phyloP scores from a whole-genome alignment of 2,329 filamentous ascomycete genomes.

The Apiospora kogelbergensis region DNA sequence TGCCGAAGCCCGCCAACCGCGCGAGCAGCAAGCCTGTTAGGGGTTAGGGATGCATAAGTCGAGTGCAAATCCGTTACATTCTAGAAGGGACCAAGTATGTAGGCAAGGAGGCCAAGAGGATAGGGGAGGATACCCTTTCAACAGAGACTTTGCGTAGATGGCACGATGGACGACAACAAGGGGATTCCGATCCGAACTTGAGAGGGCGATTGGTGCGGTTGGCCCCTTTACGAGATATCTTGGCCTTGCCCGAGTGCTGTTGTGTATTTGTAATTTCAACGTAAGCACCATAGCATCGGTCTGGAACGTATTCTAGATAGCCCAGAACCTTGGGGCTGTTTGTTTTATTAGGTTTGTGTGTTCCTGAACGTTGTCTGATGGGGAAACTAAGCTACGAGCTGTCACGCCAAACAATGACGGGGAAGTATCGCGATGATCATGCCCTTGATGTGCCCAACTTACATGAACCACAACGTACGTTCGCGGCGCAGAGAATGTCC shows the following conservation, averaged over 20 bases:
- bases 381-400: neutral
- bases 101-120: no score
- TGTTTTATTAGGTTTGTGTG: neutral
- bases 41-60: neutral
- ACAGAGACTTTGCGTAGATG: neutral
- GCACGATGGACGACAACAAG: neutral
- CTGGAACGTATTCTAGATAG: neutral
- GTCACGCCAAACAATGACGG: neutral
- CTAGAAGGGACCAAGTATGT: no score
- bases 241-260: no score
- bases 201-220: neutral
- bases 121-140: no score
- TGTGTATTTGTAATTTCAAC: neutral
- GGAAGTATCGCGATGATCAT: neutral
- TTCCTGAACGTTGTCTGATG: neutral
- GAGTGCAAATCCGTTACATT: no score
- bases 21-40: neutral
- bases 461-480: neutral
- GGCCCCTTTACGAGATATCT: neutral
- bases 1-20: conserved; percentile 1
- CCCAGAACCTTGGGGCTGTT: neutral
- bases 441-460: neutral
- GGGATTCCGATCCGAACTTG: neutral
- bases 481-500: neutral
- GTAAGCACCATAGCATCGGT: neutral